A percentile compares a stretch with the other conserved stretches of the same genome.
Evolutionary conservation across 2,329 filamentous ascomycete genomes (phyloP).

Genomic region (Plectosphaerella plurivora): DNA sequence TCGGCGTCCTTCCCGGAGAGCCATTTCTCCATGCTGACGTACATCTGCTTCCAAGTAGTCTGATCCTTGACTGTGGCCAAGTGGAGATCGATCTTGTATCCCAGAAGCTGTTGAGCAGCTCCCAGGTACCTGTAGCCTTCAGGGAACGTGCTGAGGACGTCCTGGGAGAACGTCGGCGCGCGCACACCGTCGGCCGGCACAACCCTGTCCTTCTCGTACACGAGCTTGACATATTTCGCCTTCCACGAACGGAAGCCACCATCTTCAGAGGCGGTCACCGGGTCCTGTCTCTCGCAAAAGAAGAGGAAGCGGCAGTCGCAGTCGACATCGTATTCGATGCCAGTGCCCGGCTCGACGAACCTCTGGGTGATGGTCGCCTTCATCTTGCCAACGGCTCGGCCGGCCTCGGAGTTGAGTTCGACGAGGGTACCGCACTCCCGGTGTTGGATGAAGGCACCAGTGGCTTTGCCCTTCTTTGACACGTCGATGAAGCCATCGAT

Average conservation of each 20-base stretch:
- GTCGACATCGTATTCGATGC: conserved; percentile 39
- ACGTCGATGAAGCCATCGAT: conserved; percentile 38
- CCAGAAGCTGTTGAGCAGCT: conserved; percentile 38
- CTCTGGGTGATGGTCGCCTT: conserved; percentile 51
- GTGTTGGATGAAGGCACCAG: conserved; percentile 53
- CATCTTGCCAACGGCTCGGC: conserved; percentile 46
- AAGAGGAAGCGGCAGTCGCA: conserved; percentile 47
- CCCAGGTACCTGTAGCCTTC: conserved; percentile 42
- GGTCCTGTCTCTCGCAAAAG: conserved; percentile 31
- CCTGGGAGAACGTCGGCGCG: conserved; percentile 29
- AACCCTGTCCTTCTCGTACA: conserved; percentile 47
- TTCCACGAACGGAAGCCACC: conserved; percentile 24
- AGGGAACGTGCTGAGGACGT: conserved; percentile 33
- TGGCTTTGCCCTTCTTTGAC: conserved; percentile 44
- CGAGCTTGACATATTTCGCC: conserved; percentile 40
- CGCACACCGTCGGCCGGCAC: conserved; percentile 36
- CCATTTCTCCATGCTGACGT: conserved; percentile 37
- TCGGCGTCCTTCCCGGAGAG: conserved; percentile 20
- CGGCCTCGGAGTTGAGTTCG: conserved; percentile 31
- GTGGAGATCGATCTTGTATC: conserved; percentile 34
- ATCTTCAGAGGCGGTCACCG: not conserved
- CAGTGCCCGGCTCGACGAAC: conserved; percentile 26
- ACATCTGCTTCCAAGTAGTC: conserved; percentile 32
- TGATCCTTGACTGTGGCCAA: conserved; percentile 34
- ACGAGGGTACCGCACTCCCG: conserved; percentile 45